Percentiles rank a stretch among this genome's conserved stretches.
phyloP scores from a whole-genome alignment of 1,284 basidiomycete genomes.

The Papiliotrema nemorosa region DNA sequence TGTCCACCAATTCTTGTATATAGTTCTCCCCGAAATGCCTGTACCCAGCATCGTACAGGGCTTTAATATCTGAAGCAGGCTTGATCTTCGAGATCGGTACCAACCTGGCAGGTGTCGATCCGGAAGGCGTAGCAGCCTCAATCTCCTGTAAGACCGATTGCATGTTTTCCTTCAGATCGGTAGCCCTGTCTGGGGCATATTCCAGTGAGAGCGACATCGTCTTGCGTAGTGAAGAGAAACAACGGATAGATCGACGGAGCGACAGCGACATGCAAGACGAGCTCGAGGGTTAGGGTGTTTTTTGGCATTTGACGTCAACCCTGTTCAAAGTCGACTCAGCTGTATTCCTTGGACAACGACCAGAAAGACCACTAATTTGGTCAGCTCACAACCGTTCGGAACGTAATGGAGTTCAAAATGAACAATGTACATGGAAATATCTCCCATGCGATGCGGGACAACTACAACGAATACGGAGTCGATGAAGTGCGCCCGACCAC shows the following conservation, averaged over 20 bases:
- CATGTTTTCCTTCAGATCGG: slow-evolving; percentile 49
- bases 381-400: too few species aligned
- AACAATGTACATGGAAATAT: slow-evolving; percentile 51
- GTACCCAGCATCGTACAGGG: slow-evolving; percentile 74
- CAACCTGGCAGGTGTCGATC: slow-evolving; percentile 52
- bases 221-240: background rate
- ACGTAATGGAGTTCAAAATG: slow-evolving; percentile 4
- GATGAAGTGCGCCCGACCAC: slow-evolving; percentile 57
- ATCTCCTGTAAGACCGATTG: slow-evolving; percentile 46
- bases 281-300: too few species aligned
- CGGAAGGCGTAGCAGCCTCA: slow-evolving; percentile 18
- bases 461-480: slow-evolving; percentile 64
- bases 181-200: slow-evolving; percentile 42
- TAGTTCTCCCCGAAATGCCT: slow-evolving; percentile 97
- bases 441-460: slow-evolving; percentile 64
- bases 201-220: slow-evolving; percentile 17
- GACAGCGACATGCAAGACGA: too few species aligned
- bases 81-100: slow-evolving; percentile 96
- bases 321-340: background rate
- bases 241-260: background rate
- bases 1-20: slow-evolving; percentile 90
- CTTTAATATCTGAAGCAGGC: slow-evolving; percentile 78
- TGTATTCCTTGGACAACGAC: too few species aligned
- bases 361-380: background rate
- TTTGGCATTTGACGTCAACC: background rate